Percentiles rank a stretch among this genome's conserved stretches.
Conservation (phyloP, 345 rosid species). For the Aquilaria malaccensis region DNA sequence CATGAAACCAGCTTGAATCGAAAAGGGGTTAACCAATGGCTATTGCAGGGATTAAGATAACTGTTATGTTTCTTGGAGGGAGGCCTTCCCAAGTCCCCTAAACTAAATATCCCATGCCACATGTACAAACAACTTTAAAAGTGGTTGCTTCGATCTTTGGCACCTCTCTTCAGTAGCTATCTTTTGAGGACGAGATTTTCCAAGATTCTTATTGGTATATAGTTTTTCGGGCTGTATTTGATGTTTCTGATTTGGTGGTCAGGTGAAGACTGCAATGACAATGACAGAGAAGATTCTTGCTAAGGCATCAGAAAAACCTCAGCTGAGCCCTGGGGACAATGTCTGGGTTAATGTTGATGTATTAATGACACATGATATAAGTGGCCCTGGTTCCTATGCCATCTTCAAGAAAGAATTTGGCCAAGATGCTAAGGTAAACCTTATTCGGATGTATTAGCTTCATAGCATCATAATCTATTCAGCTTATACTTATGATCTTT, state of each 20-base stretch:
- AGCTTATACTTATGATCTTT: too few species aligned
- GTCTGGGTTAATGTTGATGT: conserved; percentile 82
- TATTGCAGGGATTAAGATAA: too few species aligned
- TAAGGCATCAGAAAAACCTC: conserved; percentile 58
- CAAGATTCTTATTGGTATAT: not conserved
- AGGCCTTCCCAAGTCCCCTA: too few species aligned
- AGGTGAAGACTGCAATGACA: conserved; percentile 88
- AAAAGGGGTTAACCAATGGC: too few species aligned
- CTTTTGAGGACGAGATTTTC: too few species aligned
- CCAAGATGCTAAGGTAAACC: conserved; percentile 57
- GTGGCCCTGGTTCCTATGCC: conserved; percentile 81
- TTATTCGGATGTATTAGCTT: too few species aligned
- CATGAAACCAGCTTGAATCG: too few species aligned
- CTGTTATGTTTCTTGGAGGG: too few species aligned
- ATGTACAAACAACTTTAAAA: too few species aligned
- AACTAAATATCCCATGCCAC: too few species aligned
- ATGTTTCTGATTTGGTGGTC: not conserved
- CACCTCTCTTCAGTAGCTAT: too few species aligned
- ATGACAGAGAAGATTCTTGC: conserved; percentile 93
- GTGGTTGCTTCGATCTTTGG: too few species aligned
- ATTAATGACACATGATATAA: conserved; percentile 89
- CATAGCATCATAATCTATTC: not conserved
- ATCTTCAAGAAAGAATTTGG: conserved; percentile 85
- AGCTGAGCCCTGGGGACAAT: conserved; percentile 77
- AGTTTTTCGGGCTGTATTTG: not conserved